Evolutionary conservation across 306 rosid genomes (phyloP), one percentile per base, ranked within the genome.

Genomic region (Vigna mungo): DNA sequence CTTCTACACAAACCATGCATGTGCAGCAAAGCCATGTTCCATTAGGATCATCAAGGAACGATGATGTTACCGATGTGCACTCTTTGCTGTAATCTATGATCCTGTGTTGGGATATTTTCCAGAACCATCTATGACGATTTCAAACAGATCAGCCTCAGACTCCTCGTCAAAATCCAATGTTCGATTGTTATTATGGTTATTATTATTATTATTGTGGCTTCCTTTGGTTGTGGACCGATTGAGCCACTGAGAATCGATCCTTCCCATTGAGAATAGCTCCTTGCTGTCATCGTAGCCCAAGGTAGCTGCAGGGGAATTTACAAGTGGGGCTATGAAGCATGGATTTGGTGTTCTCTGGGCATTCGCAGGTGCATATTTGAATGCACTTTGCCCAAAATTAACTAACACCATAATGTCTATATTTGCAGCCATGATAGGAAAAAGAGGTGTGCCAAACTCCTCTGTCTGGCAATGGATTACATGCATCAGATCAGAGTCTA

Each of bases 181-280:
- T 82, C 78, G 56, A 79, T 44, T 32, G 32, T 83, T 27, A 7
- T 41, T 48, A 20, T 68, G 46, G 2, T 37, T n/a, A 13, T 59
- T 59, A 64, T 64, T n/a, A 37, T 37, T 64, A 27, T 56, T 52
- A 34, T 80, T 79, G 64, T 83, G 88, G 80, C 63, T 85, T 77
- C 87, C 91, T 86, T 68, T 89, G 17, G 87, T 75, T 32, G 86
- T 68, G 17, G 82, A 25, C 10, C 89, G 83, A 71, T 87, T 79
- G 64, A 72, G 84, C 91, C 96, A 89, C 74, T 92, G 93, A 58
- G 97, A 79, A 72, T 95, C 98, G 18, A 95, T 90, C 84, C 90
- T 86, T 59, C 91, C 94, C 94, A 96, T 91, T n/a, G 99, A 96
- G 87, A 96, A 96, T 7, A 96, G 90, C 84, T 96, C 99, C 73